These are phyloP conservation scores for Dipodascus geniculatus DNA, from an alignment of 805 yeast species.

Conservation along the genomic window DNA sequence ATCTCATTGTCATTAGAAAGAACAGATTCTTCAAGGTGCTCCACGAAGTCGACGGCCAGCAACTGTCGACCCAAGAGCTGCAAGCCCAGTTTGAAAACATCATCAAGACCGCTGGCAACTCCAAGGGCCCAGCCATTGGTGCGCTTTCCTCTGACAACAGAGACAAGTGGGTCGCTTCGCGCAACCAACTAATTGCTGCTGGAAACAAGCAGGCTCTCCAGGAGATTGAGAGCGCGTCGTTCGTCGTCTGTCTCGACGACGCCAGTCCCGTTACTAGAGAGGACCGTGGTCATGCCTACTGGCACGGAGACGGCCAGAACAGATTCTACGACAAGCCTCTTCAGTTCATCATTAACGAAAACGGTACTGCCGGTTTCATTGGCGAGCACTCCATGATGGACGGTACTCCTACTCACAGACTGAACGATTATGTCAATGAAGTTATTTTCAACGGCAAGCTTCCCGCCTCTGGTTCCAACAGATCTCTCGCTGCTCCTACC, in stretches of 20 bases:
- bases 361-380: constrained; percentile 82
- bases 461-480: constrained; percentile 10
- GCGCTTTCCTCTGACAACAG: constrained; percentile 74
- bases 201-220: constrained; percentile 52
- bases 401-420: constrained; percentile 86
- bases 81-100: constrained; percentile 48
- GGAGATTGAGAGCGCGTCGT: constrained; percentile 65
- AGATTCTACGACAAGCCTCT: constrained; percentile 87
- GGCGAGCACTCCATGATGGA: constrained; percentile 98
- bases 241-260: constrained; percentile 72
- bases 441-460: constrained; percentile 40
- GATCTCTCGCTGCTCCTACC: constrained; percentile 21
- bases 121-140: constrained; percentile 52
- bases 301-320: constrained; percentile 95
- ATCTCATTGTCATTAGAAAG: constrained; percentile 59
- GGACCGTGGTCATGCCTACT: constrained; percentile 70
- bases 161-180: constrained; percentile 62
- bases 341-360: constrained; percentile 69
- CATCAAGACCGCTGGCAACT: constrained; percentile 31
- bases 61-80: constrained; percentile 28
- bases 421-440: constrained; percentile 64
- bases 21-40: constrained; percentile 71
- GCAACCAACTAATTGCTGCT: constrained; percentile 40
- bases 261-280: constrained; percentile 60
- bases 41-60: constrained; percentile 26